A percentile compares a stretch with the other conserved stretches of the same genome.
phyloP scores from a whole-genome alignment of 2,329 filamentous ascomycete species.

The Talaromyces sp. region DNA sequence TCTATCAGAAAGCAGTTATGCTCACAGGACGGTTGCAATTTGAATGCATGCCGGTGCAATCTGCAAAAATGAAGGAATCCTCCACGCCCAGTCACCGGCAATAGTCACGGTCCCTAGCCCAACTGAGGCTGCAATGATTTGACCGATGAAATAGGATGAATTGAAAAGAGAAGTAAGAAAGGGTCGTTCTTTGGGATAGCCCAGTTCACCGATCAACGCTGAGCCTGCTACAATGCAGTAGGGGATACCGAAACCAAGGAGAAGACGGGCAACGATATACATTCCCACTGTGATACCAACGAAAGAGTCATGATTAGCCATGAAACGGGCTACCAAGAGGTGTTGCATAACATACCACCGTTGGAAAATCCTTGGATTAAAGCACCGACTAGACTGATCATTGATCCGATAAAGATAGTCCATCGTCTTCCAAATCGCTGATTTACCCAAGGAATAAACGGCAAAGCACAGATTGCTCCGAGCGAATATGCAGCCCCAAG shows the following conservation, averaged over 20 bases:
- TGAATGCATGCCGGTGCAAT: slow-evolving; percentile 25
- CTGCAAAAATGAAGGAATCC: slow-evolving; percentile 49
- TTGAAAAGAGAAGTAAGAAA: slow-evolving; percentile 61
- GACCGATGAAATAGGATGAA: slow-evolving; percentile 38
- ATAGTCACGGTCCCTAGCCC: slow-evolving; percentile 33
- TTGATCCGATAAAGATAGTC: slow-evolving; percentile 56
- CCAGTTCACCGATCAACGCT: slow-evolving; percentile 58
- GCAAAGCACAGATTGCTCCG: slow-evolving; percentile 57
- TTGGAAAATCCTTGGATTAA: slow-evolving; percentile 55
- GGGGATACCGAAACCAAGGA: slow-evolving; percentile 61
- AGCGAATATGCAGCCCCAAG: slow-evolving; percentile 59
- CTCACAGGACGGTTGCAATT: slow-evolving; percentile 23
- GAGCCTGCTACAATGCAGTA: slow-evolving; percentile 59
- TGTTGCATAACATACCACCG: slow-evolving; percentile 34
- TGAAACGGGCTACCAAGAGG: neutral
- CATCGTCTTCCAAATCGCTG: slow-evolving; percentile 55
- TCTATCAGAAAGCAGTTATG: neutral
- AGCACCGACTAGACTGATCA: slow-evolving; percentile 55
- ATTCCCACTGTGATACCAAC: slow-evolving; percentile 45
- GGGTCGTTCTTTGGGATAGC: slow-evolving; percentile 59
- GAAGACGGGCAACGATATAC: slow-evolving; percentile 59
- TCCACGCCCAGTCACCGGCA: slow-evolving; percentile 43
- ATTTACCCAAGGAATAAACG: slow-evolving; percentile 56
- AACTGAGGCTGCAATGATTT: slow-evolving; percentile 30
- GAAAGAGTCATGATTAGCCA: neutral